Conservation (phyloP, 148 eudicot genomes). For the Chenopodium suecicum region DNA sequence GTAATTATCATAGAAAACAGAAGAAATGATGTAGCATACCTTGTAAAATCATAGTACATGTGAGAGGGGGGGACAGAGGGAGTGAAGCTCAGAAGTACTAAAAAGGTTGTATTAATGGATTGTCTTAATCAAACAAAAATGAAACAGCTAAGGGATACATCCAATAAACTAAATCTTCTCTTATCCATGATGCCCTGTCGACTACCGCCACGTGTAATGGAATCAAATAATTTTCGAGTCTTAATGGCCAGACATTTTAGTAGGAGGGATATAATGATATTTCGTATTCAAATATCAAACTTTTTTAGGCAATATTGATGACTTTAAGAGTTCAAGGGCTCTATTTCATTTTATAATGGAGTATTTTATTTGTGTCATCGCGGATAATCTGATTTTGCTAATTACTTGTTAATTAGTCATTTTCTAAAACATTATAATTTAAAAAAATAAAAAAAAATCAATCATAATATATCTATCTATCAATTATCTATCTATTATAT, state of each 20-base stretch:
- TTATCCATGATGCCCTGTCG: conserved; percentile 40
- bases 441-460: too few relatives aligned
- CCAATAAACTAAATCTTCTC: conserved; percentile 20
- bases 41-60: not conserved
- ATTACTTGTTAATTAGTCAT: too few relatives aligned
- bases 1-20: too few relatives aligned
- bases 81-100: not conserved
- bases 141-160: not conserved
- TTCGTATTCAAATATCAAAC: too few relatives aligned
- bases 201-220: conserved; percentile 31
- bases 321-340: too few relatives aligned
- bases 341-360: too few relatives aligned
- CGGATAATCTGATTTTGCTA: too few relatives aligned
- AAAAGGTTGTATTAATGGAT: not conserved
- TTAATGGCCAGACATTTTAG: conserved; percentile 12
- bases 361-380: too few relatives aligned
- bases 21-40: not conserved
- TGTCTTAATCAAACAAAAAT: conserved; percentile 6
- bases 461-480: too few relatives aligned
- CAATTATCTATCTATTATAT: too few relatives aligned
- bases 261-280: not conserved
- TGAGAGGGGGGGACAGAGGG: not conserved
- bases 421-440: too few relatives aligned
- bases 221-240: not conserved
- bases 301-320: too few relatives aligned